Conservation (phyloP, 1,139 yeast species). For the Suhomyces coccinellae region DNA sequence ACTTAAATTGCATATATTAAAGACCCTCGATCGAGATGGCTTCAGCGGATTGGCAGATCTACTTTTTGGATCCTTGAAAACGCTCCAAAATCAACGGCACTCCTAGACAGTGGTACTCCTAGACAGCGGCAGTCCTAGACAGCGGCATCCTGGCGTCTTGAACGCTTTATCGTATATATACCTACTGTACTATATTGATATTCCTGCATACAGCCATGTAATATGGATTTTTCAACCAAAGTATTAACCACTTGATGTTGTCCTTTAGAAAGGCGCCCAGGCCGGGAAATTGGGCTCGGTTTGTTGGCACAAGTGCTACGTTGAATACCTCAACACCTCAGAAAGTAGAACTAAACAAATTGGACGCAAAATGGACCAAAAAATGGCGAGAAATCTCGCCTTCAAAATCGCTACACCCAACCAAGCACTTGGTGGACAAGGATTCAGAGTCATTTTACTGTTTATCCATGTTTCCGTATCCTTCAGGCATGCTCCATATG, state of each 20-base stretch:
- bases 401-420: constrained; percentile 45
- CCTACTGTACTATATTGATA: too few relatives aligned
- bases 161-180: too few relatives aligned
- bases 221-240: background rate
- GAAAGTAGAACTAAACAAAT: constrained; percentile 18
- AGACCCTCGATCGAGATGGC: constrained; percentile 35
- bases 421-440: constrained; percentile 28
- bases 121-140: too few relatives aligned
- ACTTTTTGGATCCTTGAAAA: constrained; percentile 47
- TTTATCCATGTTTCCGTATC: constrained; percentile 92
- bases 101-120: background rate
- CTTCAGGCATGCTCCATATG: constrained; percentile 88
- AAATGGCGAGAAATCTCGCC: constrained; percentile 50
- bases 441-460: constrained; percentile 55
- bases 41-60: constrained; percentile 47
- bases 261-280: background rate
- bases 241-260: background rate
- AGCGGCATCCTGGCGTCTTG: too few relatives aligned
- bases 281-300: background rate
- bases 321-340: background rate
- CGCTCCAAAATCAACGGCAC: constrained; percentile 28
- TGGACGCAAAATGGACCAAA: constrained; percentile 54
- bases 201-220: background rate
- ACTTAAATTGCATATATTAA: constrained; percentile 39
- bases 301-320: background rate